Percentiles rank a stretch among this genome's conserved stretches.
These are phyloP conservation scores for Phellinidium pouzarii DNA, from an alignment of 1,284 basidiomycete genomes.

Conservation along the genomic window DNA sequence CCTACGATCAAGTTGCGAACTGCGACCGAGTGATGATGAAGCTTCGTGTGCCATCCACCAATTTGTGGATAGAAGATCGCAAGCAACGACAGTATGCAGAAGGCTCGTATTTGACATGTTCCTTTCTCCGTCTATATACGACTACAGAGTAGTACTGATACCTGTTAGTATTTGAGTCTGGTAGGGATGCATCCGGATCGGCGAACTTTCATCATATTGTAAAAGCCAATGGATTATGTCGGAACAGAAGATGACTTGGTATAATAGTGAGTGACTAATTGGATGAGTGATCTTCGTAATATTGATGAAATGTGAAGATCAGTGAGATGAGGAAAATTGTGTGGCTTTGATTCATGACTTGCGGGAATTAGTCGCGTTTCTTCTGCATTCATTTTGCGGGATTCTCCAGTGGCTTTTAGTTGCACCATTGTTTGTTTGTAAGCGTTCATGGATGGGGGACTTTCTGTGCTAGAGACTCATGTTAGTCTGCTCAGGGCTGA, in stretches of 20 bases:
- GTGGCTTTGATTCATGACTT: not conserved
- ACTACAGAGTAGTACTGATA: not conserved
- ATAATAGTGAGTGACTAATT: too few species aligned
- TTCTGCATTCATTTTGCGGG: not conserved
- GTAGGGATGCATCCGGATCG: not conserved
- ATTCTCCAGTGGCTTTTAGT: not conserved
- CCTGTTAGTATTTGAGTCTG: not conserved
- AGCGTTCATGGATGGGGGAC: not conserved
- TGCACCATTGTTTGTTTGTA: not conserved
- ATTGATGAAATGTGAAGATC: too few species aligned
- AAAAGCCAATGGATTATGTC: not conserved
- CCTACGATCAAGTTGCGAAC: not conserved
- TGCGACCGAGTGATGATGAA: not conserved
- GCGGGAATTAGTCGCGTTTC: not conserved
- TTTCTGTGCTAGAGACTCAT: not conserved
- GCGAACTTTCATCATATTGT: not conserved
- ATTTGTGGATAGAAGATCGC: not conserved
- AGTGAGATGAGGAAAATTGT: too few species aligned
- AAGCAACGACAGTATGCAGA: not conserved
- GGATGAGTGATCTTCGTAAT: too few species aligned
- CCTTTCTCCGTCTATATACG: not conserved
- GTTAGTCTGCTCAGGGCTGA: not conserved
- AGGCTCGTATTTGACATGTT: not conserved
- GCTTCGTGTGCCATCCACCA: not conserved
- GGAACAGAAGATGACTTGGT: not conserved